Conservation (phyloP, 495 filamentous ascomycete genomes). For the Lasiosphaeriaceae sp. region DNA sequence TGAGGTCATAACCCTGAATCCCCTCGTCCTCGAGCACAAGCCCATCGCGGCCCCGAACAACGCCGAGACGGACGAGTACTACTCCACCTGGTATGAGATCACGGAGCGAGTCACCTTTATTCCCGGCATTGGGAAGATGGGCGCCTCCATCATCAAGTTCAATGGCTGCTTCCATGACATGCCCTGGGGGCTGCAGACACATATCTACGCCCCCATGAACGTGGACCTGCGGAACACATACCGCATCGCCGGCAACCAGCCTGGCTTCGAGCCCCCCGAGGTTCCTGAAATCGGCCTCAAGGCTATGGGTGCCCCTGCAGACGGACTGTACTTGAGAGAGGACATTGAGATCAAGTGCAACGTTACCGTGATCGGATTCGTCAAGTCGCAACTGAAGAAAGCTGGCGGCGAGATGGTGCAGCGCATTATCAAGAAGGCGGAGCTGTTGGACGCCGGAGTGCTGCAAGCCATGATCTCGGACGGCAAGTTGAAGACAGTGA, state of each 20-base stretch:
- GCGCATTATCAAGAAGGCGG: conserved; percentile 64
- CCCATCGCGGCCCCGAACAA: conserved; percentile 59
- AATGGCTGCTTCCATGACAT: conserved; percentile 73
- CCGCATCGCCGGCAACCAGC: conserved; percentile 56
- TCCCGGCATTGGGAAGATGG: conserved; percentile 56
- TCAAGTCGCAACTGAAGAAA: conserved; percentile 66
- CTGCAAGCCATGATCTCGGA: conserved; percentile 48
- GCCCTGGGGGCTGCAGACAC: conserved; percentile 66
- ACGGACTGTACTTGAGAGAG: conserved; percentile 70
- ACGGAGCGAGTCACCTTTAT: conserved; percentile 63
- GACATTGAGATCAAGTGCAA: conserved; percentile 74
- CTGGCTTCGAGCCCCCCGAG: conserved; percentile 56
- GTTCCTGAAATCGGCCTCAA: conserved; percentile 52
- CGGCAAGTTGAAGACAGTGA: conserved; percentile 47
- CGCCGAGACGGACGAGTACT: conserved; percentile 64
- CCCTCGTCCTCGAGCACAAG: conserved; percentile 64
- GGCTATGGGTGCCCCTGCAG: conserved; percentile 48
- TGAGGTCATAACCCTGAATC: conserved; percentile 73
- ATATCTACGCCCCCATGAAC: conserved; percentile 64
- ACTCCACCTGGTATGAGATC: conserved; percentile 67
- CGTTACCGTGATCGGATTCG: conserved; percentile 60
- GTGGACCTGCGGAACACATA: conserved; percentile 50
- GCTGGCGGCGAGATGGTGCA: conserved; percentile 61
- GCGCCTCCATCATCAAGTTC: conserved; percentile 63
- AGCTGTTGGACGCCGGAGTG: conserved; percentile 45